Base-by-base conservation (phyloP, 495 filamentous ascomycete genomes). In the Neurospora sp. region DNA sequence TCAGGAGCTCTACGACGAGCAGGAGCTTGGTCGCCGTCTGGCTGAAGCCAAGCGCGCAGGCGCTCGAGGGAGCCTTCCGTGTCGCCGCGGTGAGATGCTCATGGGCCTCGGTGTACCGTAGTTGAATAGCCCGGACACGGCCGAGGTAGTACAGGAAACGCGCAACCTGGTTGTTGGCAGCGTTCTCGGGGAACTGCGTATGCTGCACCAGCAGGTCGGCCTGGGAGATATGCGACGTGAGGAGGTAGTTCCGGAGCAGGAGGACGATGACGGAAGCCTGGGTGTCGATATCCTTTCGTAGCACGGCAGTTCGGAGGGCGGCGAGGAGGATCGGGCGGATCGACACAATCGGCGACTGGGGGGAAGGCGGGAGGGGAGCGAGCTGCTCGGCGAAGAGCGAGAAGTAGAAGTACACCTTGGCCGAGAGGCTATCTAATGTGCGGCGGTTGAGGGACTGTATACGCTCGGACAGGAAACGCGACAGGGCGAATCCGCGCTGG, bases 401-500 rank as follows among this genome's bases (percentile, higher is more conserved):
- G 82, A 93, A 97, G 85, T 99, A 99, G 82, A 97, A 98, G 87
- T 98, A 99, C 71, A 96, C 93, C 79, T 94, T 94, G 47, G 96
- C 94, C 69, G 94, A 93, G 39, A 99, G 89, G 59, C 94, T 92
- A 79, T 99, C 96, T 73, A 99, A 84, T 18, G 96, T 97, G 71
- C 96, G 91, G 70, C 96, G 94, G 85, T 99, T 99, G 74, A 96
- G 84, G 41, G 89, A 85, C 74, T 97, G 94, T 78, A 98, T 89
- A 76, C 90, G 91, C 78, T 94, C 92, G 70, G 94, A 90, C 53
- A 98, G 85, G 73, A 87, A 86, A 27, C 86, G 87, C 38, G 95
- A 98, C 83, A 98, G 97, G 70, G 91, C 86, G 75, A 92, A 90
- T 45, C 96, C 96, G 61, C 85, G 83, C 80, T 96, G 86, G 78